Base-by-base conservation (phyloP, 495 filamentous ascomycete genomes). In the Podospora didyma region DNA sequence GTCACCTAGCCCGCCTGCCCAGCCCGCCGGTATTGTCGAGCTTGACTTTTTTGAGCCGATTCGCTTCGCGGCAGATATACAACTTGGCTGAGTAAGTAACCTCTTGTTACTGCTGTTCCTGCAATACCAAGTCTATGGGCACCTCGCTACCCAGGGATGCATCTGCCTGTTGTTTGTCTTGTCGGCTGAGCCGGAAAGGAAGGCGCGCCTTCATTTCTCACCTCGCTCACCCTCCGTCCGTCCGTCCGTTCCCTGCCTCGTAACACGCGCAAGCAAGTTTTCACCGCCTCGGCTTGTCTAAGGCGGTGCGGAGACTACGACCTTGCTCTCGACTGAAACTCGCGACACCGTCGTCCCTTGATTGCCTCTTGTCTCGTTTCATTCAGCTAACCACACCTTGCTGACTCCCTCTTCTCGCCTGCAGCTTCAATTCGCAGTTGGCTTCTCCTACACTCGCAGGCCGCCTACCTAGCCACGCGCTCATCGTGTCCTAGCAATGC, bases 401-500 rank as follows among this genome's bases (percentile, higher is more conserved):
- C 61, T 64, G 23, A 63, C 45, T 14, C 39, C 47, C 41, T 21
- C 23, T 23, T 46, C 42, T 19, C 49, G 42, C 42, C 35, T 51
- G 12, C 41, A 65, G 54, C 53, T 56, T 64, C 50, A 31, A 44
- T 66, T 60, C 48, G 23, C 31, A 28, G 56, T 41, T 44, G 54
- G 50, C 49, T 54, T 49, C 41, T 49, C 20, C 58, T 45, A 37
- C 35, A 35, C 12, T 42, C 39, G 26, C 26, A 31, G 9, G 9
- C 26, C 39, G 39, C 14, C n/a, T 16, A 37, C 34, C 34, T 14
- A 14, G 12, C 37, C 37, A 4, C 35, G 28, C 47, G 22, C 24
- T 6, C 17, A 23, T 12, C 49, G 16, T 9, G 28, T 49, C 49
- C 47, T 51, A 57, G 66, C 73, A 57, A 77, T 85, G 83, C 70